Conservation (phyloP, 306 rosid species). For the Gastrolobium bilobum region DNA sequence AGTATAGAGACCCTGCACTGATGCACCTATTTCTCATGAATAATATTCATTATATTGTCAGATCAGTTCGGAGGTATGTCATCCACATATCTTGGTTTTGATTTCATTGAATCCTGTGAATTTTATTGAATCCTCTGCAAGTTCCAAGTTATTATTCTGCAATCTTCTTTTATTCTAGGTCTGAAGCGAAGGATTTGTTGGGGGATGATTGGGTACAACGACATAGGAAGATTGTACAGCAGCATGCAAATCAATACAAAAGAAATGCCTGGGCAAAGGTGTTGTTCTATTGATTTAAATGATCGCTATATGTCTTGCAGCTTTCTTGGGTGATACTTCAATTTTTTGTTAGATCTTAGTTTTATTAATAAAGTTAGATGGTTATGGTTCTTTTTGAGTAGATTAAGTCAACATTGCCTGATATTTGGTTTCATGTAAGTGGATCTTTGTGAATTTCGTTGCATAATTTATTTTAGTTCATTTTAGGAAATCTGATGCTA, state of each 20-base stretch:
- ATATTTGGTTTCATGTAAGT: conserved; percentile 23
- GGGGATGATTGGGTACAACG: conserved; percentile 96
- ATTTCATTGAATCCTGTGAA: conserved; percentile 28
- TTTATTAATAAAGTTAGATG: background rate
- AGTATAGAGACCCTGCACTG: conserved; percentile 62
- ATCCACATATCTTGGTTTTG: background rate
- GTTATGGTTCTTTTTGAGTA: conserved; percentile 3
- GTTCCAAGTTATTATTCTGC: background rate
- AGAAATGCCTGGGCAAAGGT: conserved; percentile 92
- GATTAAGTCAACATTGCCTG: background rate
- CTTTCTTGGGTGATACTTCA: conserved; percentile 13
- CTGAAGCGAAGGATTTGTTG: conserved; percentile 92
- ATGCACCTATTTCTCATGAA: conserved; percentile 89
- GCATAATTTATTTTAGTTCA: background rate
- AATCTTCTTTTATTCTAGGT: conserved; percentile 56
- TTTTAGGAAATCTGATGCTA: background rate
- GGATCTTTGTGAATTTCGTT: background rate
- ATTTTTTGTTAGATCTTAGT: background rate
- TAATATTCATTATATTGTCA: conserved; percentile 88
- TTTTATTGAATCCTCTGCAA: conserved; percentile 26
- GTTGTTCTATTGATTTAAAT: conserved; percentile 6
- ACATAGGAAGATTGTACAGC: conserved; percentile 87
- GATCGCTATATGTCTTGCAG: background rate
- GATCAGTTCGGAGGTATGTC: conserved; percentile 89
- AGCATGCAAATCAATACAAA: conserved; percentile 90